phyloP scores from a whole-genome alignment of 129 eudicot species.

The Dittrichia graveolens region DNA sequence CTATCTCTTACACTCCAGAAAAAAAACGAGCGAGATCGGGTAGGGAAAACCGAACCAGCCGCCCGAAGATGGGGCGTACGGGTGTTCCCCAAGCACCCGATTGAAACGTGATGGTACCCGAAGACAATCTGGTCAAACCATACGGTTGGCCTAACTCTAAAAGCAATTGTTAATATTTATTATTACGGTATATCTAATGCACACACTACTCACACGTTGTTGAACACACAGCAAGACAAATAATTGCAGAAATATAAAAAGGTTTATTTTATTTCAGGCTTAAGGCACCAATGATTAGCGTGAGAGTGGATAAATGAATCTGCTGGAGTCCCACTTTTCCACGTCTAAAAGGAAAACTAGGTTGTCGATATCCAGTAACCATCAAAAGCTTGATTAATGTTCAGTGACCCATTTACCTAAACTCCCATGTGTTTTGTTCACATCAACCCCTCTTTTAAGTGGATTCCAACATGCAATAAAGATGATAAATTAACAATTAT shows the following conservation, averaged over 20 bases:
- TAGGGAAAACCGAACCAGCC: too few species aligned
- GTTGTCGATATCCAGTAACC: slow-evolving; percentile 45
- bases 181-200: not conserved
- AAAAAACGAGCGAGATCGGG: too few species aligned
- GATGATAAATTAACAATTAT: too few species aligned
- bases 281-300: slow-evolving; percentile 53
- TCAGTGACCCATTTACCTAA: slow-evolving; percentile 46
- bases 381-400: slow-evolving; percentile 44
- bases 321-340: slow-evolving; percentile 74
- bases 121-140: too few species aligned
- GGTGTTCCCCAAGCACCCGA: too few species aligned
- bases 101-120: too few species aligned
- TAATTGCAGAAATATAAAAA: slow-evolving; percentile 39
- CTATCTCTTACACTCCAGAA: too few species aligned
- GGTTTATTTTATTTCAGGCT: slow-evolving; percentile 23
- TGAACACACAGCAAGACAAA: slow-evolving; percentile 24
- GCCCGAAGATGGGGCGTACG: too few species aligned
- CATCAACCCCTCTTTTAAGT: slow-evolving; percentile 53
- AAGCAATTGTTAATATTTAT: too few species aligned
- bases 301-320: slow-evolving; percentile 30
- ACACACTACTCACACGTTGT: not conserved
- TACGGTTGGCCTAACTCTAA: too few species aligned
- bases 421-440: slow-evolving; percentile 64
- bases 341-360: slow-evolving; percentile 49
- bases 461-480: slow-evolving; percentile 86